Evolutionary conservation across 768 basidiomycete genomes (phyloP).

Genomic region (Lactarius deliciosus): DNA sequence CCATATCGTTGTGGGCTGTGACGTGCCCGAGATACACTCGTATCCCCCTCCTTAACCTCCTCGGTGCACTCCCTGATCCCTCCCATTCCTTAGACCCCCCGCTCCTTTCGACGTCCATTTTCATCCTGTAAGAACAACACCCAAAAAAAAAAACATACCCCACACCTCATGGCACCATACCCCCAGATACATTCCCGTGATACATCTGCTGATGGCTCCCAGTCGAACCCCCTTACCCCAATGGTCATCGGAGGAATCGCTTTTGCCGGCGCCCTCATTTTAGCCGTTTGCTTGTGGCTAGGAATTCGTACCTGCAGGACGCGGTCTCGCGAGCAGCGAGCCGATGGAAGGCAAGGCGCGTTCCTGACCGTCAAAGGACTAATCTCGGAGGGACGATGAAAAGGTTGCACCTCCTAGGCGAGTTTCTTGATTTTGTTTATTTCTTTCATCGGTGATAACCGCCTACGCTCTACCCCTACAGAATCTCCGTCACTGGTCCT

Average conservation of each 20-base stretch:
- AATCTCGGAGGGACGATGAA: constrained; percentile 38
- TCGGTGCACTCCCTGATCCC: background rate
- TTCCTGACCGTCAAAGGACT: constrained; percentile 53
- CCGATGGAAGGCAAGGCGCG: constrained; percentile 41
- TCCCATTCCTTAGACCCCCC: constrained; percentile 8
- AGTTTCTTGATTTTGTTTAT: background rate
- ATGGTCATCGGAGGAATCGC: constrained; percentile 53
- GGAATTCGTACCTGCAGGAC: constrained; percentile 43
- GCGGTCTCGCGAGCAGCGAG: constrained; percentile 39
- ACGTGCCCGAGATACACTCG: background rate
- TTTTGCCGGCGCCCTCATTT: constrained; percentile 43
- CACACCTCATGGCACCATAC: constrained; percentile 23
- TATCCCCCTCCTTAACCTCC: background rate
- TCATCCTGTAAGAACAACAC: background rate
- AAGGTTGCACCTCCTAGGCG: constrained; percentile 9
- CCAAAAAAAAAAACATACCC: background rate
- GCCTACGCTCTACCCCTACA: background rate
- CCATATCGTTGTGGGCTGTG: constrained; percentile 2
- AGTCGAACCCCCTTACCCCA: constrained; percentile 26
- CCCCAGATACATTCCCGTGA: constrained; percentile 15
- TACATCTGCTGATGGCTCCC: constrained; percentile 3
- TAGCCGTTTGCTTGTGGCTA: constrained; percentile 46
- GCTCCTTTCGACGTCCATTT: constrained; percentile 15
- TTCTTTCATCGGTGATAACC: background rate
- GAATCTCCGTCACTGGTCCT: constrained; percentile 16